Evolutionary conservation across 2,329 filamentous ascomycete genomes (phyloP), one percentile per base, ranked within the genome.

Genomic region (Macrophomina tecta): DNA sequence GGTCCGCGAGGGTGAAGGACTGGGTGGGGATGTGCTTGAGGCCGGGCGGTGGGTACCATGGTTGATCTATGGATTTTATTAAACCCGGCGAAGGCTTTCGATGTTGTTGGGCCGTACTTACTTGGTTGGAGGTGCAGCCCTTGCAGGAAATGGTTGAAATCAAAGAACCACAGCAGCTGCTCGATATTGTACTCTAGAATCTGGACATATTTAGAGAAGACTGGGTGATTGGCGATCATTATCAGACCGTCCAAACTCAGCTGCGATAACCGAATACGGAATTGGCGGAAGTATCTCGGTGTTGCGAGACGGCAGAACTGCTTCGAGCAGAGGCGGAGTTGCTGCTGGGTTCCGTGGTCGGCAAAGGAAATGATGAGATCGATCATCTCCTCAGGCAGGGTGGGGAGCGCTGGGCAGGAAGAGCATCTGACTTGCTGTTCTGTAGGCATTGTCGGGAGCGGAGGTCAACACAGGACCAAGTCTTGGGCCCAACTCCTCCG

Each of bases 91-190:
- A 5, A 7, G 18, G 36, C 3, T 11, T 8, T 12, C 5, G 23
- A 16, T 23, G 23, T 23, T 23, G 23, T 14, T 18, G 40, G 42
- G 28, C 3, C 16, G 5, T 45, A n/a, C 40, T 7, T 48, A 61
- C 56, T 23, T 18, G 56, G 56, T 12, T 61, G 56, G 12, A 61
- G 28, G n/a, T 5, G 12, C 9, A 61, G 23, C 23, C 48, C 40
- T n/a, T 32, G 14, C 8, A 61, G 14, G 30, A 61, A 61, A 36
- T 46, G 40, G 28, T 61, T 40, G 30, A 61, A 46, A 11, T 61
- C 30, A 40, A 61, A 61, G 28, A 61, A 61, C 56, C 56, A 61
- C n/a, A 48, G 40, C 14, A 61, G 56, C 28, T 61, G 56, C 16
- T 61, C 40, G 9, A 45, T 46, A 9, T 61, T 61, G 56, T 46